These are phyloP conservation scores for Mortierella antarctica DNA, from an alignment of 192 early-diverging fungal genomes.

Conservation along the genomic window DNA sequence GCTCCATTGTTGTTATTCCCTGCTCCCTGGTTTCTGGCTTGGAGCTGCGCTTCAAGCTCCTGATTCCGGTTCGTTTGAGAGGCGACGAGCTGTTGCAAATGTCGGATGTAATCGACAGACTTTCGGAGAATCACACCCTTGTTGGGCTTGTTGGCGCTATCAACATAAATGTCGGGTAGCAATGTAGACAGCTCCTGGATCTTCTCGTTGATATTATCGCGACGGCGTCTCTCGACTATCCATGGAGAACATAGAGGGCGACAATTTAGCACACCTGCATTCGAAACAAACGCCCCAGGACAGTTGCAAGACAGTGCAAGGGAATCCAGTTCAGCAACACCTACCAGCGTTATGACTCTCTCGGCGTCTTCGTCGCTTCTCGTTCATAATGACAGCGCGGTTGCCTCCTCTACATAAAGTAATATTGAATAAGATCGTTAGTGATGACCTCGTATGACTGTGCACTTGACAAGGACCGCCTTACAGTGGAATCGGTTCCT, in stretches of 20 bases:
- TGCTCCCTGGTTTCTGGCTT: constrained; percentile 11
- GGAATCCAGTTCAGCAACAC: not conserved
- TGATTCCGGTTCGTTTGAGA: constrained; percentile 72
- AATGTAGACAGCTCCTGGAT: constrained; percentile 91
- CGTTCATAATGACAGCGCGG: constrained; percentile 56
- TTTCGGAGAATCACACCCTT: constrained; percentile 95
- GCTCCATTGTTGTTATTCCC: not conserved
- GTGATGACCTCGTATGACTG: not conserved
- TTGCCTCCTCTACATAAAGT: constrained; percentile 16
- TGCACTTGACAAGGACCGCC: not conserved
- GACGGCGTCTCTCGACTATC: constrained; percentile 89
- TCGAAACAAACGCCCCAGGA: not conserved
- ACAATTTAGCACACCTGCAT: not conserved
- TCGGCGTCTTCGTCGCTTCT: constrained; percentile 91
- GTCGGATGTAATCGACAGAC: constrained; percentile 93
- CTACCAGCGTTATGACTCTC: constrained; percentile 94
- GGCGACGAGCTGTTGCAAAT: constrained; percentile 75
- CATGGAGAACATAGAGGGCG: not conserved
- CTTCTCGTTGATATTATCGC: constrained; percentile 99
- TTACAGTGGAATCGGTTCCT: not conserved
- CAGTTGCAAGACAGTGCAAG: not conserved
- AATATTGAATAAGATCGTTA: not conserved
- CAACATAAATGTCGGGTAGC: constrained; percentile 82
- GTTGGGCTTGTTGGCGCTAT: constrained; percentile 90
- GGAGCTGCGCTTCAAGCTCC: constrained; percentile 75